These are phyloP conservation scores for Mucor piriformis DNA, from an alignment of 371 early-diverging fungal genomes.

Conservation along the genomic window DNA sequence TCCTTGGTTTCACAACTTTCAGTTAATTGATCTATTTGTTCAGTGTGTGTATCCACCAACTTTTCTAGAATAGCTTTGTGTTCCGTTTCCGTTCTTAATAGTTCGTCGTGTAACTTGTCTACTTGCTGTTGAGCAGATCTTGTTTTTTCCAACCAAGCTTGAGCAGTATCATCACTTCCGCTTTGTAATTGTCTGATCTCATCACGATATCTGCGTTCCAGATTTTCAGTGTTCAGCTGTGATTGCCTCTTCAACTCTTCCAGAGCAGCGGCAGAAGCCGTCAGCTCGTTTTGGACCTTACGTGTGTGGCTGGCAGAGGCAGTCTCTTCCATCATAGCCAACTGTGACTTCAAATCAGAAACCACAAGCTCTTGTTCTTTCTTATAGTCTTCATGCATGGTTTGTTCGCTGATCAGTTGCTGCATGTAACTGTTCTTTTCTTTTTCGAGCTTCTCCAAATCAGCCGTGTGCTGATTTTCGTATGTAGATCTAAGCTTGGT, in stretches of 20 bases:
- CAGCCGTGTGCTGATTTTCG: constrained; percentile 11
- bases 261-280: constrained; percentile 17
- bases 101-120: constrained; percentile 26
- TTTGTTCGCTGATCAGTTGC: constrained; percentile 6
- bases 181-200: constrained; percentile 44
- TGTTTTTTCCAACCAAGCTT: constrained; percentile 49
- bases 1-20: constrained; percentile 19
- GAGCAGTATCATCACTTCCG: constrained; percentile 46
- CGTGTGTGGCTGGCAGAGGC: constrained; percentile 30
- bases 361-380: constrained; percentile 5
- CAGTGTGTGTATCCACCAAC: constrained; percentile 12
- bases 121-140: constrained; percentile 39
- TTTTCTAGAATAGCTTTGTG: constrained; percentile 17
- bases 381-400: constrained; percentile 3
- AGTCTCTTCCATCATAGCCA: constrained; percentile 22
- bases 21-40: constrained; percentile 9
- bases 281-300: constrained; percentile 35
- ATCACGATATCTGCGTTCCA: constrained; percentile 43
- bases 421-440: constrained; percentile 2
- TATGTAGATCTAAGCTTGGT: constrained; percentile 5
- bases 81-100: constrained; percentile 15
- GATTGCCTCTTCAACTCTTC: constrained; percentile 33
- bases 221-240: constrained; percentile 25
- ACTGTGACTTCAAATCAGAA: constrained; percentile 11
- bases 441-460: constrained; percentile 12